Conservation (phyloP, 768 basidiomycete species). For the Brasilioporus rufonigricans region DNA sequence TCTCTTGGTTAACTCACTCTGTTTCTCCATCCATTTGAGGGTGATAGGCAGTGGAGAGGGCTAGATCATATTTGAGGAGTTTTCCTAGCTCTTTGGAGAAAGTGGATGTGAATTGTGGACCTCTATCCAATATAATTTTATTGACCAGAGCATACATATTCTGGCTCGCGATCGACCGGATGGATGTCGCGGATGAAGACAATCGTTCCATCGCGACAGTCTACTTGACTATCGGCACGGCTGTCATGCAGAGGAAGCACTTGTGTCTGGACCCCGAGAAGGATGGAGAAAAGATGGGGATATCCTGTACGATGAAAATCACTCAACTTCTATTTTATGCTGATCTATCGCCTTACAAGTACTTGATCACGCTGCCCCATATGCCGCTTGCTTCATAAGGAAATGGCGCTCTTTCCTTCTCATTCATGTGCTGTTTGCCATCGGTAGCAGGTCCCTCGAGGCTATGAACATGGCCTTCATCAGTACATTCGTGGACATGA, state of each 20-base stretch:
- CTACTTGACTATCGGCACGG: not conserved
- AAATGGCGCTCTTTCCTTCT: constrained; percentile 16
- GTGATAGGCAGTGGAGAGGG: too few relatives aligned
- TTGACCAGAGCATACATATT: constrained; percentile 2
- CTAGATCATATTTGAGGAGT: too few relatives aligned
- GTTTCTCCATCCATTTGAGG: too few relatives aligned
- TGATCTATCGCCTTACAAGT: not conserved
- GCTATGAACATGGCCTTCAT: not conserved
- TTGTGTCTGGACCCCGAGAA: not conserved
- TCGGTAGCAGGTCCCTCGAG: constrained; percentile 5
- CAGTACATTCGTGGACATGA: not conserved
- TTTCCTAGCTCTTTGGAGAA: too few relatives aligned
- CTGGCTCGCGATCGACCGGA: not conserved
- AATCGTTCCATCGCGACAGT: not conserved
- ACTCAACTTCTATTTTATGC: not conserved
- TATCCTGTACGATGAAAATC: constrained; percentile 1
- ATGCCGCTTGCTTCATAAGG: constrained; percentile 1
- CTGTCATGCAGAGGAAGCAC: not conserved
- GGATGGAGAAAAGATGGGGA: constrained; percentile 10
- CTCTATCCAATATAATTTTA: too few relatives aligned
- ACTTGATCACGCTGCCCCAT: constrained; percentile 1
- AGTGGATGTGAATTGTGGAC: too few relatives aligned
- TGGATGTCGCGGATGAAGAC: not conserved
- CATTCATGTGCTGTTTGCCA: constrained; percentile 6
- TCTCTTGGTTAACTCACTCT: too few relatives aligned